These are phyloP conservation scores for Amaranthus tricolor DNA, from an alignment of 179 eudicot species.

Conservation along the genomic window DNA sequence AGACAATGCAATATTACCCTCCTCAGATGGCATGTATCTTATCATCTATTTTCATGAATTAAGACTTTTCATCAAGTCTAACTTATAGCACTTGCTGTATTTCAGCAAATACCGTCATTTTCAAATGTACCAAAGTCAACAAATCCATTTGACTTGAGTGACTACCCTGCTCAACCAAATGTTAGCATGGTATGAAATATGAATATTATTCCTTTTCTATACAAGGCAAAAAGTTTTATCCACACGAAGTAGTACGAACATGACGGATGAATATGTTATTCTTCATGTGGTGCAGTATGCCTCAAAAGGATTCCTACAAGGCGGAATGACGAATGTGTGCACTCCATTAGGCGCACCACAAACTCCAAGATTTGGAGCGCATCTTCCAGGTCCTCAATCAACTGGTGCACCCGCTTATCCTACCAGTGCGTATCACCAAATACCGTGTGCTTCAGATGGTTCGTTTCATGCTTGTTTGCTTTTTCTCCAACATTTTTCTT, in stretches of 20 bases:
- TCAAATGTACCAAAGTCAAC: conserved; percentile 38
- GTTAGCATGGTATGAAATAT: conserved; percentile 53
- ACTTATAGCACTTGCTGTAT: conserved; percentile 9
- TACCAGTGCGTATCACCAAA: conserved; percentile 18
- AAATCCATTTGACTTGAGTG: conserved; percentile 70
- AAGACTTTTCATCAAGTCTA: not conserved
- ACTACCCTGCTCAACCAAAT: conserved; percentile 32
- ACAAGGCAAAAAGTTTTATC: not conserved
- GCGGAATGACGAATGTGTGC: conserved; percentile 37
- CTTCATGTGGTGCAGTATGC: conserved; percentile 39
- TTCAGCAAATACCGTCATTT: conserved; percentile 41
- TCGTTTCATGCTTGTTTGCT: conserved; percentile 23
- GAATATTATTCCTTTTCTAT: not conserved
- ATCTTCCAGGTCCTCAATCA: conserved; percentile 28
- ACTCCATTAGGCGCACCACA: conserved; percentile 30
- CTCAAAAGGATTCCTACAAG: conserved; percentile 43
- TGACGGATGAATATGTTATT: not conserved
- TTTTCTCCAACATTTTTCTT: not conserved
- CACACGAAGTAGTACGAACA: conserved; percentile 1
- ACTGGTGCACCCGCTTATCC: conserved; percentile 31
- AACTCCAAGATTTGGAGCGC: conserved; percentile 22
- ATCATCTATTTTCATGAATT: not conserved
- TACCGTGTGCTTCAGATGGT: conserved; percentile 23
- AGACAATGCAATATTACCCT: conserved; percentile 42
- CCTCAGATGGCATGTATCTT: conserved; percentile 39